Conservation (phyloP, 768 basidiomycete species). For the Amanita thiersii region DNA sequence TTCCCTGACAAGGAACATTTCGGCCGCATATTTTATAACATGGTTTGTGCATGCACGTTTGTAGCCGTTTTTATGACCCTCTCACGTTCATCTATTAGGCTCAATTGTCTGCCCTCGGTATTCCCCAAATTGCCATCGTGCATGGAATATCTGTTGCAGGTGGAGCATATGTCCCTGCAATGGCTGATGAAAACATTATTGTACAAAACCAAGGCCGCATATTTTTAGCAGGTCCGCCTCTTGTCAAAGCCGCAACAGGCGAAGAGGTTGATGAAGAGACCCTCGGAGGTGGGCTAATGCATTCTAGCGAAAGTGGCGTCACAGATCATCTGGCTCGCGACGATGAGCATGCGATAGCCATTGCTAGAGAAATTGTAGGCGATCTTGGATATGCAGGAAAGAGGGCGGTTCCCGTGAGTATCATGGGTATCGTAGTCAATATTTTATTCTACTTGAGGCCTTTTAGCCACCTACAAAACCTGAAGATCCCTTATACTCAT, state of each 20-base stretch:
- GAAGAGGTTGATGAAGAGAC: slow-evolving; percentile 91
- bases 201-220: slow-evolving; percentile 89
- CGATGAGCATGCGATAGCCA: slow-evolving; percentile 78
- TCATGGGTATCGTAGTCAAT: slow-evolving; percentile 2
- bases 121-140: slow-evolving; percentile 88
- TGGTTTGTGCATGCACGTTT: slow-evolving; percentile 43
- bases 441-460: slow-evolving; percentile 1
- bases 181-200: slow-evolving; percentile 93
- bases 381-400: slow-evolving; percentile 65
- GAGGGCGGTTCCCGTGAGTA: slow-evolving; percentile 38
- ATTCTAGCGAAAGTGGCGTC: slow-evolving; percentile 85
- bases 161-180: slow-evolving; percentile 92
- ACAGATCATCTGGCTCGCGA: slow-evolving; percentile 82
- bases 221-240: slow-evolving; percentile 89
- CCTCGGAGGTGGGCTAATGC: slow-evolving; percentile 86
- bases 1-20: slow-evolving; percentile 96
- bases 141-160: slow-evolving; percentile 94
- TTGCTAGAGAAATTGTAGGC: slow-evolving; percentile 70
- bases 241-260: slow-evolving; percentile 92
- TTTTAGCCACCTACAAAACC: slow-evolving; percentile 48
- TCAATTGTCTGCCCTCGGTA: slow-evolving; percentile 87
- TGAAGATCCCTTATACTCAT: slow-evolving; percentile 72
- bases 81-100: slow-evolving; percentile 45
- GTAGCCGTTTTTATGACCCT: slow-evolving; percentile 9
- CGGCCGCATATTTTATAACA: slow-evolving; percentile 95